Conservation (phyloP, 1,284 basidiomycete genomes). For the Phlebopus sp. region DNA sequence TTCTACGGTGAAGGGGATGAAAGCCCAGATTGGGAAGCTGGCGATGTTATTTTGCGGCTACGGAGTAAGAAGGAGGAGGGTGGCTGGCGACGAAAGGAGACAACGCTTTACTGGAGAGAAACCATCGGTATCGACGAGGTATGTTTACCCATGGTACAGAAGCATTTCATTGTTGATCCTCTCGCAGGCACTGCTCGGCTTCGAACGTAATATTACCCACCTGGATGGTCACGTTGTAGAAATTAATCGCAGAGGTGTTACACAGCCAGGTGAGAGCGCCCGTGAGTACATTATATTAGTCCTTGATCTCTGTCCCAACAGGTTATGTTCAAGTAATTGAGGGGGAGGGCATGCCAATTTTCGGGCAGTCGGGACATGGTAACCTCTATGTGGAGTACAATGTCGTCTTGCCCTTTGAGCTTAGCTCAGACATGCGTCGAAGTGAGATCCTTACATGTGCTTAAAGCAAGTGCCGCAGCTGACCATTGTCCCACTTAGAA, state of each 20-base stretch:
- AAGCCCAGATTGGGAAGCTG: slow-evolving; percentile 88
- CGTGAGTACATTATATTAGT: background rate
- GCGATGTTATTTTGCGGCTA: slow-evolving; percentile 85
- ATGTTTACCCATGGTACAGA: slow-evolving; percentile 19
- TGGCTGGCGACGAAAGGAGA: slow-evolving; percentile 84
- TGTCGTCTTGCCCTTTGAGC: slow-evolving; percentile 76
- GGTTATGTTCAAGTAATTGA: slow-evolving; percentile 84
- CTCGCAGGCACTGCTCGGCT: slow-evolving; percentile 72
- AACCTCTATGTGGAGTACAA: slow-evolving; percentile 90
- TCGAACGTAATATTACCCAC: slow-evolving; percentile 83
- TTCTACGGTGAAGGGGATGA: slow-evolving; percentile 95
- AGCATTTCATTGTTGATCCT: slow-evolving; percentile 2
- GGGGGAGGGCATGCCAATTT: slow-evolving; percentile 87
- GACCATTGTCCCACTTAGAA: slow-evolving; percentile 19
- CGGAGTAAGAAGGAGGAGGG: slow-evolving; percentile 73
- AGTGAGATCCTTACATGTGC: slow-evolving; percentile 48
- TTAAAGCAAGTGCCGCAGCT: background rate
- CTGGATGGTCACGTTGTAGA: slow-evolving; percentile 84
- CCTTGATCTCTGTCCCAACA: slow-evolving; percentile 25
- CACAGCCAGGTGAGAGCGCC: slow-evolving; percentile 75
- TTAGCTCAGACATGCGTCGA: slow-evolving; percentile 62
- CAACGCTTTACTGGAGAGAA: slow-evolving; percentile 86
- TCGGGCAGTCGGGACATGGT: slow-evolving; percentile 61
- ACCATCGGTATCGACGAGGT: slow-evolving; percentile 89
- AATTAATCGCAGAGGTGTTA: slow-evolving; percentile 72